Base-by-base conservation (phyloP, 306 rosid genomes). In the Glycine tomentella region DNA sequence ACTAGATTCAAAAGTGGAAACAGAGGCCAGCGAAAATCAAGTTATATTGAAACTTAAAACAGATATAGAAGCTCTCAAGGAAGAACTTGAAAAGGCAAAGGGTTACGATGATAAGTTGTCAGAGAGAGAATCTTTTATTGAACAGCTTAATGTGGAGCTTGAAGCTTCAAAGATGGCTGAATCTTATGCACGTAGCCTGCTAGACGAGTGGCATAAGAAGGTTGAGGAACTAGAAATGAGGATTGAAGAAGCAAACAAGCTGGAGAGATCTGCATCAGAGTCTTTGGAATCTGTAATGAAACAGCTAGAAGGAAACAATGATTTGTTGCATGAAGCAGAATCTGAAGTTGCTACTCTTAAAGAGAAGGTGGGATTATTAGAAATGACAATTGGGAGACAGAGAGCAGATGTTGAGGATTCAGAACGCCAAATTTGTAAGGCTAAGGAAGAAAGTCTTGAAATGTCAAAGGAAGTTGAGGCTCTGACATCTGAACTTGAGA, bases 91-190 rank as follows among this genome's bases (percentile, higher is more conserved):
- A 77, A 70, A 86, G 40, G 89, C 84, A 51, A 85, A 86, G 82
- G 81, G 64, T 76, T 76, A 79, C 4, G 86, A 87, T 84, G 90
- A 89, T 79, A 93, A 78, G 72, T 31, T 93, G 81, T 62, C 72
- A 40, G 96, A 87, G 84, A 91, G 84, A 81, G 99, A 93, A 77
- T 79, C 87, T 73, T 75, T 33, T 62, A 88, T 93, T 77, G 98
- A 95, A 75, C 94, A 90, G 82, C 92, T 91, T 75, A 91, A 90
- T 52, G 87, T 93, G 40, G 99, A 95, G 82, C 90, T 93, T 51
- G 98, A 95, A 86, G 90, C 99, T 5, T 90, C 94, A 74, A 95
- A 86, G 84, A 93, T 88, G 93, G 97, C 94, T 7, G 97, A 93
- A 66, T 91, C 98, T 42, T 90, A 90, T 51, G 87, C 94, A 7